Base-by-base conservation (phyloP, 169 alveolate species). In the Pseudocohnilembus persalinus region DNA sequence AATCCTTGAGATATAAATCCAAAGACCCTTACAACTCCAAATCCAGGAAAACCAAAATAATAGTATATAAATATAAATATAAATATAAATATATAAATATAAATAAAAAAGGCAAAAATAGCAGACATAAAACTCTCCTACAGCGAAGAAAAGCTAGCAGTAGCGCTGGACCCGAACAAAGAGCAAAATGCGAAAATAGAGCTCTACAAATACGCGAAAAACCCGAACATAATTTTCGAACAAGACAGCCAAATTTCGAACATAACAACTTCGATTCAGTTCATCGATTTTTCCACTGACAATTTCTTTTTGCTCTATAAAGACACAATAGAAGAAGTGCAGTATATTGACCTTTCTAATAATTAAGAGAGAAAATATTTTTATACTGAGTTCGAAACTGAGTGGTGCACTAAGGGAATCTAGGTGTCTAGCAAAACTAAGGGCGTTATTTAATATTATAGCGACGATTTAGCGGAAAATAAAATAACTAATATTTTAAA, bases 321-420 rank as follows among this genome's bases (percentile, higher is more conserved):
- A 87, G 96, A 95, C 82, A 91, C 90, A 65, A 79, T 92, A n/a
- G 96, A 94, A 35, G 97, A 95, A 64, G 92, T 91, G 29, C 85
- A 90, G 63, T 83, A 91, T 0, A 90, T 95, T 27, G 97, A 95
- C 78, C 30, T 89, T 92, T 30, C 93, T 89, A 81, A 84, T 89
- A 73, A 82, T 33, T 68, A 79, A 28, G 35, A 89, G 80, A 88
- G n/a, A 94, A 86, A 85, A 87, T 20, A 87, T 92, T 31, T 88
- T 87, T 28, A 93, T 83, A 75, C 81, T 81, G 94, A 92, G 77
- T 94, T 94, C 83, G 95, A 94, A 32, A 74, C 92, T 65, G 97
- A 94, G 87, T 92, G 96, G 97, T 88, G 93, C 77, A 93, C 96
- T 75, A 95, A 94, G 87, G 97, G 97, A 29, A 89, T 94, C 29